These are phyloP conservation scores for Carex littledalei DNA, from an alignment of 176 grass and related monocot species.

Conservation along the genomic window DNA sequence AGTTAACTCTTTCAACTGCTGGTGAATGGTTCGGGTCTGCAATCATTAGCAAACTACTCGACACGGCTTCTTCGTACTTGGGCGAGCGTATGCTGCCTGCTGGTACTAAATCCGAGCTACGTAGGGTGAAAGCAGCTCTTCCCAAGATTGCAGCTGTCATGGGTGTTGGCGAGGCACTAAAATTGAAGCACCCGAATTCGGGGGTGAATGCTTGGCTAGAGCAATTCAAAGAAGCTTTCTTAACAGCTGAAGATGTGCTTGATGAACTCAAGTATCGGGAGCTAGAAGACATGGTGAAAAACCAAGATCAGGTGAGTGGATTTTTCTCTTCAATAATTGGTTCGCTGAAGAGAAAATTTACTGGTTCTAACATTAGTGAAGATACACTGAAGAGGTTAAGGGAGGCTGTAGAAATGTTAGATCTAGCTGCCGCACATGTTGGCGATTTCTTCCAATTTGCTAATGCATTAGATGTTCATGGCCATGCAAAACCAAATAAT, in stretches of 20 bases:
- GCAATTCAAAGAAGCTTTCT: background rate
- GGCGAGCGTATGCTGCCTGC: too few relatives aligned
- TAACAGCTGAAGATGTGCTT: conserved; percentile 26
- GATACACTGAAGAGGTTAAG: background rate
- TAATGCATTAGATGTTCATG: background rate
- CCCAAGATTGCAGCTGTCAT: background rate
- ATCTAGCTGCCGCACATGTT: background rate
- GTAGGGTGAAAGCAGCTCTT: background rate
- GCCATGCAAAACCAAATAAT: background rate
- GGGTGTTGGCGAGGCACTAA: background rate
- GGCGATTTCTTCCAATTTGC: background rate
- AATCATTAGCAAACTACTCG: too few relatives aligned
- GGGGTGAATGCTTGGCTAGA: conserved; percentile 7
- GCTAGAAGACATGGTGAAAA: background rate
- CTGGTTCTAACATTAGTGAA: background rate
- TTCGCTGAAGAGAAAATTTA: background rate
- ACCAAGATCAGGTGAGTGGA: background rate
- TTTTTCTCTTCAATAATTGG: background rate
- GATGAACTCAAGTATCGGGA: too few relatives aligned
- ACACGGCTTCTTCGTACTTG: too few relatives aligned
- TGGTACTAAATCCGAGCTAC: too few relatives aligned
- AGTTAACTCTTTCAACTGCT: too few relatives aligned
- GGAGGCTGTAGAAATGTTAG: background rate
- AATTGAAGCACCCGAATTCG: background rate
- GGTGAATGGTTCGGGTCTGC: too few relatives aligned